Evolutionary conservation across 1,284 basidiomycete genomes (phyloP).

Genomic region (Hypsizygus ulmarius): DNA sequence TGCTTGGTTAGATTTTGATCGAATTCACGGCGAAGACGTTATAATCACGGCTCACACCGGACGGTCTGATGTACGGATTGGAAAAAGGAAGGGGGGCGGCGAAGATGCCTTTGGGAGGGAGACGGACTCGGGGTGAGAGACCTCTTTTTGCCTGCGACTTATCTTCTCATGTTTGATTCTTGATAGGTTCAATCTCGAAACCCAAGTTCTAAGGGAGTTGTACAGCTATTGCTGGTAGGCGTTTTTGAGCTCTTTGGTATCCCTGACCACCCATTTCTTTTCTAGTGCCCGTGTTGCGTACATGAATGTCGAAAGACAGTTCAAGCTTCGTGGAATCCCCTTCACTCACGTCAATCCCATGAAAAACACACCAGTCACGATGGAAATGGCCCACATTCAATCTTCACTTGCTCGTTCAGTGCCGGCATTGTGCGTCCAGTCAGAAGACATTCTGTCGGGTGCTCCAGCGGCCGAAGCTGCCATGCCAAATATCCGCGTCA

Average conservation of each 20-base stretch:
- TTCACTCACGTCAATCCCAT: slow-evolving; percentile 74
- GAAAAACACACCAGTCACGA: slow-evolving; percentile 36
- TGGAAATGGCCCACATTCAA: slow-evolving; percentile 54
- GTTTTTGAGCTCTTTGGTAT: not conserved
- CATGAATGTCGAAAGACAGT: slow-evolving; percentile 83
- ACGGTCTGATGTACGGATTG: slow-evolving; percentile 15
- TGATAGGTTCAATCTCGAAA: slow-evolving; percentile 66
- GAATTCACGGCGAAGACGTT: slow-evolving; percentile 49
- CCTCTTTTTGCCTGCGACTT: not conserved
- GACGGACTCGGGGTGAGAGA: slow-evolving; percentile 23
- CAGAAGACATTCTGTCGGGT: slow-evolving; percentile 75
- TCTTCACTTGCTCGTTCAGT: slow-evolving; percentile 71
- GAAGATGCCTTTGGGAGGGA: slow-evolving; percentile 16
- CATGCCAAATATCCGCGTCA: slow-evolving; percentile 86
- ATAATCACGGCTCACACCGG: slow-evolving; percentile 20
- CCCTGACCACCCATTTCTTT: not conserved
- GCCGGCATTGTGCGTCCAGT: slow-evolving; percentile 80
- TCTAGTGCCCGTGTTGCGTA: slow-evolving; percentile 86
- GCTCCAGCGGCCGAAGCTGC: slow-evolving; percentile 85
- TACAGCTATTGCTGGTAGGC: slow-evolving; percentile 79
- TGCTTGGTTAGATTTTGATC: slow-evolving; percentile 70
- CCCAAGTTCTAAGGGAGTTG: slow-evolving; percentile 66
- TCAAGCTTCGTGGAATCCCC: slow-evolving; percentile 78
- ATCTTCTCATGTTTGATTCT: not conserved
- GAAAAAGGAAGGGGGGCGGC: slow-evolving; percentile 37